Base-by-base conservation (phyloP, 2,329 filamentous ascomycete genomes). In the Diplodia mutila region DNA sequence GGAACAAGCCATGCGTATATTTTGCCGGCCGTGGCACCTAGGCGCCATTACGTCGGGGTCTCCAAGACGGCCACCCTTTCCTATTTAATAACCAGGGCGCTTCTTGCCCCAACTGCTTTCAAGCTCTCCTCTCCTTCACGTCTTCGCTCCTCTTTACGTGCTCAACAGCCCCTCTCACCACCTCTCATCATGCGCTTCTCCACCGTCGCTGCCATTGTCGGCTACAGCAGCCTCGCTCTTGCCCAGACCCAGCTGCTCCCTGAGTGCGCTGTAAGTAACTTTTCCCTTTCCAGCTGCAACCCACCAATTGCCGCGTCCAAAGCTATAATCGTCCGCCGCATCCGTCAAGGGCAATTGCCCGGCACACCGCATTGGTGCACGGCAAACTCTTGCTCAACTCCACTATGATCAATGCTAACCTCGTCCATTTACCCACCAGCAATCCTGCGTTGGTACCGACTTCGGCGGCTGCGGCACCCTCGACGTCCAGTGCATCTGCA, bases 401-500 rank as follows among this genome's bases (percentile, higher is more conserved):
- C 16, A 42, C 34, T 23, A 61, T 48, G 37, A 48, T 51, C 46
- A 66, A 69, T 49, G 70, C 51, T 21, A 32, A 37, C 16, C 27
- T 63, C 42, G 59, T 51, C 29, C 46, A 46, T 37, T 16, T 32
- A 32, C 6, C 29, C n/a, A n/a, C 32, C 54, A 76, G 75, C 70
- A 71, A 73, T 68, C 70, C 51, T 83, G 81, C 69, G 76, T 81
- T 21, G 75, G 76, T 46, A 73, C 68, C 70, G 71, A 72, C 66
- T 78, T 79, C 39, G 79, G 77, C 51, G 75, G 74, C 64, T 83
- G 81, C 72, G 67, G 69, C 48, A 69, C 71, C 6, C 69, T 81
- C 68, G 78, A 82, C 61, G 75, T 81, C 63, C 72, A 74, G 42
- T 83, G 81, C 71, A 80, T 83, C 69, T 83, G 81, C 72, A 71